A percentile compares a stretch with the other conserved stretches of the same genome.
These are phyloP conservation scores for Scheffersomyces quercinus DNA, from an alignment of 1,139 yeast genomes.

Conservation along the genomic window DNA sequence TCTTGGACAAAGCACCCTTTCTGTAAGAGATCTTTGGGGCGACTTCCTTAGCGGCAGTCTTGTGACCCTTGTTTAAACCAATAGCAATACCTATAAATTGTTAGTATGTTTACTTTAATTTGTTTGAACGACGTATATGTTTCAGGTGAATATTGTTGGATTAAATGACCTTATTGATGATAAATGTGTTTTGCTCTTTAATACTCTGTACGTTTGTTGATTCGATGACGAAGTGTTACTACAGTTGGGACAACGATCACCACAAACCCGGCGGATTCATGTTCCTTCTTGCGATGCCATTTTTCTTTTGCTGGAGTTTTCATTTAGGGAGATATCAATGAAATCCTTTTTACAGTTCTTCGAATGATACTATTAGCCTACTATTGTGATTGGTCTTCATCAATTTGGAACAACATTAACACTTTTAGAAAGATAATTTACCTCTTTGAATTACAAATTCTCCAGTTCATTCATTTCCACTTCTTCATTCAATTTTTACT, in stretches of 20 bases:
- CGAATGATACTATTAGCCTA: background rate
- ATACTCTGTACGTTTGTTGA: too few relatives aligned
- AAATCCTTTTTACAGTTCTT: background rate
- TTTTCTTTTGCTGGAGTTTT: background rate
- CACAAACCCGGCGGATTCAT: background rate
- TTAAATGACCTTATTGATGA: too few relatives aligned
- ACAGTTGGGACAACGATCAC: too few relatives aligned
- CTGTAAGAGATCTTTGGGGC: conserved; percentile 94
- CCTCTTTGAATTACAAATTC: too few relatives aligned
- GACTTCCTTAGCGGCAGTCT: conserved; percentile 89
- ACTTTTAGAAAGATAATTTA: too few relatives aligned
- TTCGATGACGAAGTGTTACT: background rate
- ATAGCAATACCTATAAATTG: conserved; percentile 83
- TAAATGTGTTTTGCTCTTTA: too few relatives aligned
- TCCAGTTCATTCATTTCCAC: too few relatives aligned
- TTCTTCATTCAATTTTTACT: too few relatives aligned
- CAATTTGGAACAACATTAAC: too few relatives aligned
- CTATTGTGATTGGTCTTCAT: background rate
- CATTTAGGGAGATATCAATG: background rate
- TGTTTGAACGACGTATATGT: background rate
- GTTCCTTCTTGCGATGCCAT: background rate
- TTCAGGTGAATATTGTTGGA: background rate
- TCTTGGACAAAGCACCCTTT: conserved; percentile 96
- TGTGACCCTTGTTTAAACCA: conserved; percentile 99
- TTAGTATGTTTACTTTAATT: conserved; percentile 15